Evolutionary conservation across 202 grass and related monocot species (phyloP).

Genomic region (Schoenoplectus tabernaemontani): DNA sequence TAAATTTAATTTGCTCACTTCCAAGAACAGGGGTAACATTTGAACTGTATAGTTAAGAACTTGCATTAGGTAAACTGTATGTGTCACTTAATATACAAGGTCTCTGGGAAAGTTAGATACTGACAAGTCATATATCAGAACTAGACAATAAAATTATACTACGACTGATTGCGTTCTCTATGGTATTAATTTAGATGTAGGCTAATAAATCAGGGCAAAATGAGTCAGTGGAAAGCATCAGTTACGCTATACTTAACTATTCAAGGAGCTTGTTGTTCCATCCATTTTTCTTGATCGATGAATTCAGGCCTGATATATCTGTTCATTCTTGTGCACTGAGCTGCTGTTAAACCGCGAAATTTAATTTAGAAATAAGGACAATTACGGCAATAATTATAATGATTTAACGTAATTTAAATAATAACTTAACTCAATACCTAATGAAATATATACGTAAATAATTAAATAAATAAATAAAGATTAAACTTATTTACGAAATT

Average conservation of each 20-base stretch:
- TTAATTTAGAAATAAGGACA: too few species aligned
- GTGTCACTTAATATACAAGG: background rate
- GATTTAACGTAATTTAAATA: too few species aligned
- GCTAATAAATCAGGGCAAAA: background rate
- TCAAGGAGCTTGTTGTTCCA: slow-evolving; percentile 17
- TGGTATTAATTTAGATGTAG: background rate
- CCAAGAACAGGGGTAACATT: background rate
- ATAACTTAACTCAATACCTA: too few species aligned
- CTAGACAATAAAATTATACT: background rate
- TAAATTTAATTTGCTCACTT: background rate
- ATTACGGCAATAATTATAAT: too few species aligned
- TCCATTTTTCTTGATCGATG: slow-evolving; percentile 46
- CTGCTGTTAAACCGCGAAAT: too few species aligned
- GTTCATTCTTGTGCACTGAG: slow-evolving; percentile 18
- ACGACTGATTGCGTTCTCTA: background rate
- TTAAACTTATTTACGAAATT: too few species aligned
- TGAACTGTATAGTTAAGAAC: background rate
- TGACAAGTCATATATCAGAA: background rate
- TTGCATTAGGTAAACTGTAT: background rate
- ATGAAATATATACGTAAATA: too few species aligned
- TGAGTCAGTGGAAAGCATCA: background rate
- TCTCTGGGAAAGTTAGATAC: background rate
- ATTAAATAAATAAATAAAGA: too few species aligned
- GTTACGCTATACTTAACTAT: background rate
- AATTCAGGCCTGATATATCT: slow-evolving; percentile 30